A percentile compares a stretch with the other conserved stretches of the same genome.
Conservation (phyloP, 805 yeast genomes). For the Hanseniaspora taiwanica region DNA sequence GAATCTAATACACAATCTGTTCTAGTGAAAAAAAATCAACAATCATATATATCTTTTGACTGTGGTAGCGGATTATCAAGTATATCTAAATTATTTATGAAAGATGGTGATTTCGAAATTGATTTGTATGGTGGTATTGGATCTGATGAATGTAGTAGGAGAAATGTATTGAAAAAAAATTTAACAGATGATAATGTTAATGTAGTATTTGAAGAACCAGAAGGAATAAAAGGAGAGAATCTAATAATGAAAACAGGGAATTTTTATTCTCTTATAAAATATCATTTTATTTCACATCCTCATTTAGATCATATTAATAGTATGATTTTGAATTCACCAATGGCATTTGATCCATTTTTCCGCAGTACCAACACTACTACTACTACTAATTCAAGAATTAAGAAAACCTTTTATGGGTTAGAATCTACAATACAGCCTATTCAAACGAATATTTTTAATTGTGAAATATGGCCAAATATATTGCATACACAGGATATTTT, state of each 20-base stretch:
- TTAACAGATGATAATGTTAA: slow-evolving; percentile 9
- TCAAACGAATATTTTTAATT: slow-evolving; percentile 51
- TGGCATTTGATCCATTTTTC: slow-evolving; percentile 10
- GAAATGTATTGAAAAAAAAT: slow-evolving; percentile 5
- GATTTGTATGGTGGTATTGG: background rate
- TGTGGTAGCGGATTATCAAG: slow-evolving; percentile 65
- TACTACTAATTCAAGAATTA: no score
- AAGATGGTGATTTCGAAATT: background rate
- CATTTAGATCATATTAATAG: slow-evolving; percentile 74
- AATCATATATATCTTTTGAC: slow-evolving; percentile 47
- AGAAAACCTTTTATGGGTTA: slow-evolving; percentile 44
- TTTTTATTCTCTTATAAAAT: slow-evolving; percentile 27
- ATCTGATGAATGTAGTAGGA: no score
- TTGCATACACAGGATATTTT: slow-evolving; percentile 15
- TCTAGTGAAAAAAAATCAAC: slow-evolving; percentile 41
- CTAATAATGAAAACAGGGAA: slow-evolving; percentile 21
- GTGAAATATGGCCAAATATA: slow-evolving; percentile 66
- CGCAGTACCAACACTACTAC: no score
- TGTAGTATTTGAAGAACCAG: slow-evolving; percentile 1
- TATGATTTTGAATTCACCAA: slow-evolving; percentile 59
- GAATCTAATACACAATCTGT: slow-evolving; percentile 59
- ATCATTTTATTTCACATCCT: slow-evolving; percentile 59
- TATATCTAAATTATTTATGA: slow-evolving; percentile 30
- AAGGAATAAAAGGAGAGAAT: slow-evolving; percentile 5
- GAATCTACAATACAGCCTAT: slow-evolving; percentile 39